Evolutionary conservation across 352 stramenopile genomes (phyloP), one percentile per base, ranked within the genome.

Genomic region (Pythium phragmitis): DNA sequence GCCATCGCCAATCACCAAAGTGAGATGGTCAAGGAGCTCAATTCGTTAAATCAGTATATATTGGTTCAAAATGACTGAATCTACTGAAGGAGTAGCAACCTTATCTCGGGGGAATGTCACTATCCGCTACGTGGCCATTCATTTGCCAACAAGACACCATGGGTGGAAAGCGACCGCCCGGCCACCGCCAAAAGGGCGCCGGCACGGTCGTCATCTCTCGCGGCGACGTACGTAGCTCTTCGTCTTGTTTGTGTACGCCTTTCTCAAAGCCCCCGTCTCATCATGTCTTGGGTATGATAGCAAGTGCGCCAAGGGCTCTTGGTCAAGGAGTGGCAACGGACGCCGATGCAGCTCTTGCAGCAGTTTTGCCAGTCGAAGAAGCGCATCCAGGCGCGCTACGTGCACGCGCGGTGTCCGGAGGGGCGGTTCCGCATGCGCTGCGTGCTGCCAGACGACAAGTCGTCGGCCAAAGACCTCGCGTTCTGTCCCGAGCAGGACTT

Each of bases 281-380:
- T 13, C 28, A 56, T 9, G 34, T 16, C 39, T 6, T 36, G 13
- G 14, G 7, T 21, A 33, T 14, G 3, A 26, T 48, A 89, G 79
- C 52, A 77, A 34, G 54, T 88, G 23, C 81, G 81, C 19, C 87
- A 96, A 57, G 92, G 91, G n/a, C 77, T 98, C 1, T 51, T 92
- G 46, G 91, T 92, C 49, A 97, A 98, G 70, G 92, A 98, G 65
- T 98, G 92, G 92, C 92, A 98, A 75, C 79, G 87, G 39, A 97
- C 92, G 37, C 97, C 97, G 7, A 95, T 94, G 63, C 79, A 97
- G 74, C 62, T 99, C 46, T 77, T 99, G 63, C 76, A 85, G 21
- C 94, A 99, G 66, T 98, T 93, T 66, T 98, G 88, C 61, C 86
- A 98, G 72, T 79, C 86, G 52, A 88, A 98, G 68, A 98, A 98